Evolutionary conservation across 441 rosid species (phyloP).

Genomic region (Croton setiger): DNA sequence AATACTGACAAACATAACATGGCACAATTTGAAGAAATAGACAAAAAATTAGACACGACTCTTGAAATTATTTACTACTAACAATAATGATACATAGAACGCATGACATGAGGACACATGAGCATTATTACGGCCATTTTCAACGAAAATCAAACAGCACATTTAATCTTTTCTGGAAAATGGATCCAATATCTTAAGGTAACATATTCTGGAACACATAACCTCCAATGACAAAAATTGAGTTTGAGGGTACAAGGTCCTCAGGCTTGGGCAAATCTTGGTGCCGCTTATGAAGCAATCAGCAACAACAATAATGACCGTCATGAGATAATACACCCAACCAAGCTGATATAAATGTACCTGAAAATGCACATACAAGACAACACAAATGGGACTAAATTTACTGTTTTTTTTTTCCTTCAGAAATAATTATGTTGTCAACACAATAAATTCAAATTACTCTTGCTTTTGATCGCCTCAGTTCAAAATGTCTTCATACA

Average conservation of each 20-base stretch:
- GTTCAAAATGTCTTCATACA: background rate
- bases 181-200: conserved; percentile 7
- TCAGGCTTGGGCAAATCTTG: conserved; percentile 4
- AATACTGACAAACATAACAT: background rate
- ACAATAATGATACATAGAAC: background rate
- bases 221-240: conserved; percentile 15
- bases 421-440: too few species aligned
- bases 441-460: background rate
- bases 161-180: conserved; percentile 1
- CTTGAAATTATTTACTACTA: background rate
- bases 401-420: background rate
- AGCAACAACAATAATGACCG: conserved; percentile 13
- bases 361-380: conserved; percentile 23
- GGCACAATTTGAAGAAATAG: background rate
- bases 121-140: background rate
- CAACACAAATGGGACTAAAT: conserved; percentile 3
- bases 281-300: conserved; percentile 9
- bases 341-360: conserved; percentile 12
- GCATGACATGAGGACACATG: too few species aligned
- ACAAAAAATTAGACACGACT: background rate
- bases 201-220: conserved; percentile 3
- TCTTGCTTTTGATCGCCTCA: background rate
- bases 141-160: conserved; percentile 6
- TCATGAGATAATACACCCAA: conserved; percentile 25
- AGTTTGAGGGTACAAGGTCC: conserved; percentile 18